Base-by-base conservation (phyloP, 352 stramenopile genomes). In the Globisporangium echinulatum region DNA sequence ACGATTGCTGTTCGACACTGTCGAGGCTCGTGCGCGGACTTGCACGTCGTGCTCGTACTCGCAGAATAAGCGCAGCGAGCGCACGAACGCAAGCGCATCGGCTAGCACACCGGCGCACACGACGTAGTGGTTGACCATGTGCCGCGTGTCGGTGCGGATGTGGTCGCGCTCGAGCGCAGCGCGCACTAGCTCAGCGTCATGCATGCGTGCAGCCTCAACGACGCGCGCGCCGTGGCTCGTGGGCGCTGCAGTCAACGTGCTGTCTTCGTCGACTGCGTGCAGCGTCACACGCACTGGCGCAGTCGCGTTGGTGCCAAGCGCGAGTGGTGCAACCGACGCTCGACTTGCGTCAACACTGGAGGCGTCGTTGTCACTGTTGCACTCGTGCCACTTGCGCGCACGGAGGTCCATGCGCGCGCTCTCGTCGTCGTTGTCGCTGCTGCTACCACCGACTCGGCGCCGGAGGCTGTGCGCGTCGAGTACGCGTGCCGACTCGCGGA, bases 101-200 rank as follows among this genome's bases (percentile, higher is more conserved):
- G 8, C 17, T 11, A 71, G 17, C 6, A n/a, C 9, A 10, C 52
- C 61, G 0, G 52, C 52, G 44, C 48, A 81, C 49, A 74, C 69
- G 11, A 78, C 62, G 40, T 69, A 78, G 55, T 81, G 72, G 15
- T 52, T 50, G 3, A 56, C 61, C 19, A 62, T 52, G 9, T 64
- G 58, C 37, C 62, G 66, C 17, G 62, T 53, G 14, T 72, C 47
- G 14, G 55, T 53, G 47, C 63, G 63, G 56, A 55, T 67, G 54
- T 79, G 66, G 39, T 79, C 71, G 54, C 47, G 55, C n/a, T 67
- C 46, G 54, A 79, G 72, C 13, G 58, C 54, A 7, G 38, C 25
- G 39, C 67, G 60, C 42, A 74, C 68, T 56, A 63, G 61, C 25
- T 68, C 42, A 2, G 57, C 19, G 9, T 72, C 52, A 48, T 56